These are phyloP conservation scores for Oryza nivara DNA, from an alignment of 176 grass and related monocot genomes.

Conservation along the genomic window DNA sequence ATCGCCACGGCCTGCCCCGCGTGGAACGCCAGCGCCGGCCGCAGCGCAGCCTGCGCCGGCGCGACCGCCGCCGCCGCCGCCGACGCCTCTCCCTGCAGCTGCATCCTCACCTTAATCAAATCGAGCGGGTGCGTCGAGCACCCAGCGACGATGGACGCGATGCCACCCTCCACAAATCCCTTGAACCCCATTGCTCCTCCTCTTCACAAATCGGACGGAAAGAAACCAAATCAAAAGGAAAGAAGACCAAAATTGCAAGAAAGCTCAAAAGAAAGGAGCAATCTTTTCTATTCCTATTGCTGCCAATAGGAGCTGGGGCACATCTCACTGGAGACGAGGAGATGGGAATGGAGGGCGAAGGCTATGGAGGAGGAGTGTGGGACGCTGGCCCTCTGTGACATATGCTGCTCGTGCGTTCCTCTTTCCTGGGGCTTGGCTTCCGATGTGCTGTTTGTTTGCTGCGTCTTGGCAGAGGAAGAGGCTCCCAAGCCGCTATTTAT, in stretches of 20 bases:
- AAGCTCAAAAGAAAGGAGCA: conserved; percentile 11
- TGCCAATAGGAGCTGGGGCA: conserved; percentile 81
- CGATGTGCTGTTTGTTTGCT: neutral
- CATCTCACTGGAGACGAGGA: conserved; percentile 96
- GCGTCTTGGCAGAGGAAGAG: neutral
- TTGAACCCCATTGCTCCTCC: conserved; percentile 56
- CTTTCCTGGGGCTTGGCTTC: neutral
- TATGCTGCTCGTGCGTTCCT: conserved; percentile 53
- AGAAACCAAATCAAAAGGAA: conserved; percentile 5
- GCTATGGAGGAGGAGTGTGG: conserved; percentile 83
- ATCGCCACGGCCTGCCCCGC: conserved; percentile 37
- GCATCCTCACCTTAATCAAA: conserved; percentile 94
- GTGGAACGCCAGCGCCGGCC: conserved; percentile 73
- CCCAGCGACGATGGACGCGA: conserved; percentile 87
- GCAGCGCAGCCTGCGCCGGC: conserved; percentile 31
- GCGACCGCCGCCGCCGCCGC: conserved; percentile 3
- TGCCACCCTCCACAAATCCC: conserved; percentile 92
- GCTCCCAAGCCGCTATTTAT: conserved; percentile 27
- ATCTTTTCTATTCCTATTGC: neutral
- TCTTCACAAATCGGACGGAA: neutral
- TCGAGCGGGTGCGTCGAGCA: conserved; percentile 96
- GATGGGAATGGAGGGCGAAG: conserved; percentile 89
- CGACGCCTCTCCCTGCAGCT: conserved; percentile 72
- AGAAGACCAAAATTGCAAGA: neutral
- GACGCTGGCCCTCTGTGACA: conserved; percentile 87